Percentiles rank a stretch among this genome's conserved stretches.
Evolutionary conservation across 345 rosid genomes (phyloP).

Genomic region (Noccaea bulbosa): DNA sequence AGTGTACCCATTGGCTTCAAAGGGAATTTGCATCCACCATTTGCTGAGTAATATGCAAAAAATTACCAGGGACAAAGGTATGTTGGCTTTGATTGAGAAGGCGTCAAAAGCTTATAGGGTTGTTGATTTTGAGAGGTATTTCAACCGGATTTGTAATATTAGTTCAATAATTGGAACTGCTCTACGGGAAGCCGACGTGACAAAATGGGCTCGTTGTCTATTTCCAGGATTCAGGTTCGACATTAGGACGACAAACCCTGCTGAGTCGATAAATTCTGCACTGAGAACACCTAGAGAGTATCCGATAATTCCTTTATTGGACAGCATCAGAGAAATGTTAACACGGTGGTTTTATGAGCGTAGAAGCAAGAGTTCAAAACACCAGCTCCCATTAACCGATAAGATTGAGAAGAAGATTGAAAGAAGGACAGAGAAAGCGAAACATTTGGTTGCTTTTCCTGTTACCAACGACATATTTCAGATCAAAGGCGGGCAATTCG

Average conservation of each 20-base stretch:
- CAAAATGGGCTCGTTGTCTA: background rate
- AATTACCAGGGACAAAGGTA: too few species aligned
- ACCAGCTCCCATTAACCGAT: background rate
- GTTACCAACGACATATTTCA: background rate
- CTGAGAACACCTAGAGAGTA: background rate
- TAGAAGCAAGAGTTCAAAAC: background rate
- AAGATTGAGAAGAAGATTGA: background rate
- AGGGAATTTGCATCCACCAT: too few species aligned
- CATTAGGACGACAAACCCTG: background rate
- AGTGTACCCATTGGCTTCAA: background rate
- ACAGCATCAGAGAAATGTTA: background rate
- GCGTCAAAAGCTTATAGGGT: too few species aligned
- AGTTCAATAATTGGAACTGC: too few species aligned
- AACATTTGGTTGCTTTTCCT: background rate
- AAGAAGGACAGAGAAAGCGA: background rate
- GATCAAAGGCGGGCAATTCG: background rate
- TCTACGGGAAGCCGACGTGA: too few species aligned
- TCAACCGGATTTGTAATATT: too few species aligned
- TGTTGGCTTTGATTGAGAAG: too few species aligned
- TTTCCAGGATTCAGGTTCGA: background rate
- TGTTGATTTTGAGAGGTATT: too few species aligned
- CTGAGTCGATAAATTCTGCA: background rate
- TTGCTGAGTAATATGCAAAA: too few species aligned
- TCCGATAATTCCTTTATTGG: background rate
- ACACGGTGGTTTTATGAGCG: slow-evolving; percentile 1